Evolutionary conservation across 441 rosid species (phyloP).

Genomic region (Viola pubescens): DNA sequence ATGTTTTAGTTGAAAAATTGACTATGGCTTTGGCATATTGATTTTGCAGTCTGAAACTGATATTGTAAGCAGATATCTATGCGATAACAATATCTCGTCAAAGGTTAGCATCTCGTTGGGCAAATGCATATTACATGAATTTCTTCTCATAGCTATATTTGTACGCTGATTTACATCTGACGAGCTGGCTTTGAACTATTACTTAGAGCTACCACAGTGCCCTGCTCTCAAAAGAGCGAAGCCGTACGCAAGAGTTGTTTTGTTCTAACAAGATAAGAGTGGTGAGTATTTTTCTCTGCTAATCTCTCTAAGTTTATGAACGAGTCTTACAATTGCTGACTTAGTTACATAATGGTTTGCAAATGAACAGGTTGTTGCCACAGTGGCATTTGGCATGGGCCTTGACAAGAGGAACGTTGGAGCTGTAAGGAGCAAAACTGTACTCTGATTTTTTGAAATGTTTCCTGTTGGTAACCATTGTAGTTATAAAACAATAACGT

Average conservation of each 20-base stretch:
- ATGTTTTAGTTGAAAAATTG: slow-evolving; percentile 7
- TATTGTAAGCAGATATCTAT: slow-evolving; percentile 63
- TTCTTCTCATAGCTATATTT: slow-evolving; percentile 7
- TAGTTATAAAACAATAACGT: not conserved
- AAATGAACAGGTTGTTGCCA: slow-evolving; percentile 74
- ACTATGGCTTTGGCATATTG: slow-evolving; percentile 19
- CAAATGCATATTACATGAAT: slow-evolving; percentile 3
- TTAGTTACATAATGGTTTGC: slow-evolving; percentile 16
- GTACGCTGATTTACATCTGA: slow-evolving; percentile 13
- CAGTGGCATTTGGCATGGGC: slow-evolving; percentile 99
- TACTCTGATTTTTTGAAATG: slow-evolving; percentile 15
- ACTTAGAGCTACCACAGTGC: slow-evolving; percentile 85
- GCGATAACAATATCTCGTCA: slow-evolving; percentile 66
- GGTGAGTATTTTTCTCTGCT: slow-evolving; percentile 36
- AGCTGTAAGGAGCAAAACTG: slow-evolving; percentile 62
- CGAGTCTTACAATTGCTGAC: slow-evolving; percentile 10
- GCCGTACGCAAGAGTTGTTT: slow-evolving; percentile 69
- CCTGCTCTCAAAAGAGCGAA: slow-evolving; percentile 65
- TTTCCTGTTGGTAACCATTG: slow-evolving; percentile 8
- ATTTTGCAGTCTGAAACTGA: slow-evolving; percentile 79
- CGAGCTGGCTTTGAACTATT: slow-evolving; percentile 19
- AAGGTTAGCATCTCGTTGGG: slow-evolving; percentile 45
- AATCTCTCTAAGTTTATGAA: not conserved
- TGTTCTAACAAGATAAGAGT: slow-evolving; percentile 91
- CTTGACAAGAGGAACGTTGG: slow-evolving; percentile 90